A percentile compares a stretch with the other conserved stretches of the same genome.
Conservation (phyloP, 2,329 filamentous ascomycete species). For the Cercospora zeina region DNA sequence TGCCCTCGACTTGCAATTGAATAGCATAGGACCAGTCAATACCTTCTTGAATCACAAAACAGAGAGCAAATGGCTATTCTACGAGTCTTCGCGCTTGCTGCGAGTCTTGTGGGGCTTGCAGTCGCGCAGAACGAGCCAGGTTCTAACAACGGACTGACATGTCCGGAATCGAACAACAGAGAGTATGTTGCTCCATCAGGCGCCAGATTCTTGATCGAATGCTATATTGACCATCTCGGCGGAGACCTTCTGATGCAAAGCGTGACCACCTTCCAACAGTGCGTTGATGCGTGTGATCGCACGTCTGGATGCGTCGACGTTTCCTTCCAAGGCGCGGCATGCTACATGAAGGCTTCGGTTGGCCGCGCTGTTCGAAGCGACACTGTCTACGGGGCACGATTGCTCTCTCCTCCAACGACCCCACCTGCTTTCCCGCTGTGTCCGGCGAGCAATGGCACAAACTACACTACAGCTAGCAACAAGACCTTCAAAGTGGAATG, state of each 20-base stretch:
- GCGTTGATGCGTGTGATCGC: constrained; percentile 32
- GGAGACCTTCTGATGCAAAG: constrained; percentile 33
- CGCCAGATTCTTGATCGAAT: constrained; percentile 34
- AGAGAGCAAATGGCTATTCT: background rate
- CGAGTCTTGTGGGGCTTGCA: background rate
- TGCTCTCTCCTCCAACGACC: background rate
- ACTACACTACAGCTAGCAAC: constrained; percentile 27
- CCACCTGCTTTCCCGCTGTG: constrained; percentile 19
- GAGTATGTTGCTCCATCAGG: constrained; percentile 30
- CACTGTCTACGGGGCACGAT: constrained; percentile 10
- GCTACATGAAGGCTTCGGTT: constrained; percentile 15
- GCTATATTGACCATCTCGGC: constrained; percentile 35
- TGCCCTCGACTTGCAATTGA: background rate
- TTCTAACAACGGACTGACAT: constrained; percentile 20
- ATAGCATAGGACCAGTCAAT: background rate
- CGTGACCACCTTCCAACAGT: constrained; percentile 27
- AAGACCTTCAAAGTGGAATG: constrained; percentile 34
- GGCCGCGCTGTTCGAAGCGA: background rate
- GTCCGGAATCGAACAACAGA: constrained; percentile 30
- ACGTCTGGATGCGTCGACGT: constrained; percentile 32
- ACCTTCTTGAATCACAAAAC: background rate
- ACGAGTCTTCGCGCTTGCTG: background rate
- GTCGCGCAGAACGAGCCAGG: background rate
- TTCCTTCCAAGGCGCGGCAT: constrained; percentile 29
- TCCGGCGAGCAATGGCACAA: constrained; percentile 27